phyloP scores from a whole-genome alignment of 179 eudicot species.

The Pouteria campechiana region DNA sequence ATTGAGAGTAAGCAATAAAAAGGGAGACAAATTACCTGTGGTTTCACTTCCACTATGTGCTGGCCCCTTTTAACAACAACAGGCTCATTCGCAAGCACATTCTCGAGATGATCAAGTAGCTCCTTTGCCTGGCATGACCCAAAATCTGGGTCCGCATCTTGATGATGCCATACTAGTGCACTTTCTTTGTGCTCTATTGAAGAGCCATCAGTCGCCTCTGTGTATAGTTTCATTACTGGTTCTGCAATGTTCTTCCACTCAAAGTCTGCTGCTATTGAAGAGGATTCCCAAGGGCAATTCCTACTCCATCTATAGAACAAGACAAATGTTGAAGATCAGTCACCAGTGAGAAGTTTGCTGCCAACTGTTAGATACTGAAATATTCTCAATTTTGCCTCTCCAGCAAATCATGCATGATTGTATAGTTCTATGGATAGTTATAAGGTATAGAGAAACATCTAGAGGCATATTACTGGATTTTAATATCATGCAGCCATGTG shows the following conservation, averaged over 20 bases:
- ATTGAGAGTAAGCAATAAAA: too few species aligned
- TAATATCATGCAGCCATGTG: too few species aligned
- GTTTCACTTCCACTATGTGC: slow-evolving; percentile 75
- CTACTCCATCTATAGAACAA: slow-evolving; percentile 37
- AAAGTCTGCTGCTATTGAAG: slow-evolving; percentile 20
- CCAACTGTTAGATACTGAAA: too few species aligned
- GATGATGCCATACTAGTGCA: slow-evolving; percentile 75
- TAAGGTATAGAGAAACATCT: too few species aligned
- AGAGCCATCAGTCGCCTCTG: slow-evolving; percentile 76
- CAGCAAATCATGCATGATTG: too few species aligned
- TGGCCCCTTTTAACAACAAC: slow-evolving; percentile 68
- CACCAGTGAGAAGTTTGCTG: too few species aligned
- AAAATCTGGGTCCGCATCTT: slow-evolving; percentile 65
- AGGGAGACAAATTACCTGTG: slow-evolving; percentile 40
- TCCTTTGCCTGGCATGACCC: slow-evolving; percentile 71
- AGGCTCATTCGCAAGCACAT: slow-evolving; percentile 77
- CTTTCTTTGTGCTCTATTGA: slow-evolving; percentile 66
- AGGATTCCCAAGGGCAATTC: slow-evolving; percentile 45
- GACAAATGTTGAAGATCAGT: not conserved
- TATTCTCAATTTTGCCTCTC: too few species aligned
- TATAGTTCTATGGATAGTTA: too few species aligned
- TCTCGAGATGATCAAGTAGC: slow-evolving; percentile 74
- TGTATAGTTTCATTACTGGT: slow-evolving; percentile 70
- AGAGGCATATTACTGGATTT: too few species aligned
- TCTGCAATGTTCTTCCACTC: slow-evolving; percentile 50